These are phyloP conservation scores for Alternaria hordeiaustralica DNA, from an alignment of 2,329 filamentous ascomycete genomes.

Conservation along the genomic window DNA sequence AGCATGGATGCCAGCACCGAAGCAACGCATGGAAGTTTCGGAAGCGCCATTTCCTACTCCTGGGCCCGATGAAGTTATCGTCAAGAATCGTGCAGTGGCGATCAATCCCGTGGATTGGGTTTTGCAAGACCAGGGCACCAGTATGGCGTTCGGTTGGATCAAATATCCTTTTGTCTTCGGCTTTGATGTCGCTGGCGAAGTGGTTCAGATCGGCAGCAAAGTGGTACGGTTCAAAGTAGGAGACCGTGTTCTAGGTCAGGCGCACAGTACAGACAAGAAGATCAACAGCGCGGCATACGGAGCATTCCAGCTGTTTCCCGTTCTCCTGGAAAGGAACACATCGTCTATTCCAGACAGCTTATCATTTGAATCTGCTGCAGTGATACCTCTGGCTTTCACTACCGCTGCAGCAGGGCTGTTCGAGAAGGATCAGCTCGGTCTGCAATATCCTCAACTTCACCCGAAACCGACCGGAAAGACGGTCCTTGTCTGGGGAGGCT, in stretches of 20 bases:
- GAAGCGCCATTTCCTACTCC: constrained; percentile 48
- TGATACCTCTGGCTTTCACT: constrained; percentile 38
- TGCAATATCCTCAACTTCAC: constrained; percentile 46
- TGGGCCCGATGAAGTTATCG: constrained; percentile 46
- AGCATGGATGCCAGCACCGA: constrained; percentile 17
- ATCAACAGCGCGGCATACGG: background rate
- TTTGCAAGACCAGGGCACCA: constrained; percentile 34
- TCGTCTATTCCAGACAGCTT: constrained; percentile 57
- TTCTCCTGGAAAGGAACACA: constrained; percentile 55
- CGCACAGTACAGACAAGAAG: constrained; percentile 10
- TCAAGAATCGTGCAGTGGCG: constrained; percentile 50
- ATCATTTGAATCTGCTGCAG: constrained; percentile 54
- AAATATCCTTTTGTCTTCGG: constrained; percentile 36
- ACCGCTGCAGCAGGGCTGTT: constrained; percentile 22
- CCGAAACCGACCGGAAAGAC: constrained; percentile 49
- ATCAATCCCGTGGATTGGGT: constrained; percentile 55
- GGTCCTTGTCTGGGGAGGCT: constrained; percentile 54
- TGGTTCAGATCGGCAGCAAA: constrained; percentile 50
- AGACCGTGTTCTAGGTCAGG: constrained; percentile 50
- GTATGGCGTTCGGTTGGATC: constrained; percentile 6
- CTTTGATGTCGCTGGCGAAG: constrained; percentile 52
- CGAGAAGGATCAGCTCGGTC: constrained; percentile 15
- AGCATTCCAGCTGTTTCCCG: constrained; percentile 58
- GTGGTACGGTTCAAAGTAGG: constrained; percentile 52
- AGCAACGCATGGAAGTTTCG: constrained; percentile 35